Evolutionary conservation across 805 yeast genomes (phyloP).

Genomic region (Candida coleopterorum): DNA sequence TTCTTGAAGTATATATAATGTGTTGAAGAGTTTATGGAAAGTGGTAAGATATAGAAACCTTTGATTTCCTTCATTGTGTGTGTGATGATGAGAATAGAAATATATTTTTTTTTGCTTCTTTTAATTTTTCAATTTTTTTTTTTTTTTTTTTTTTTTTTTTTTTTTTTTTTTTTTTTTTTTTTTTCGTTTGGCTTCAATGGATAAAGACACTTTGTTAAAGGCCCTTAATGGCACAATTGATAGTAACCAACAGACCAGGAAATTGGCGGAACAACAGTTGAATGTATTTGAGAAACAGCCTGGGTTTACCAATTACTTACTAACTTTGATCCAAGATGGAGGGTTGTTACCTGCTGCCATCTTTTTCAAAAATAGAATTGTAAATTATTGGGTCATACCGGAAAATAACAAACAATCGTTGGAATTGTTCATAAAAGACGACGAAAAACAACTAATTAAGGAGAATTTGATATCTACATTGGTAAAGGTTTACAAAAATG

Average conservation of each 20-base stretch:
- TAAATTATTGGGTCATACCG: slow-evolving; percentile 33
- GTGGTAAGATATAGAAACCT: slow-evolving; percentile 52
- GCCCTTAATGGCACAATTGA: slow-evolving; percentile 54
- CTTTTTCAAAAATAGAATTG: slow-evolving; percentile 39
- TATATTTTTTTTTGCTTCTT: too few species aligned
- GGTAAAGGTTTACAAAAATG: slow-evolving; percentile 28
- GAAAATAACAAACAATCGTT: slow-evolving; percentile 21
- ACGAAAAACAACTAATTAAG: slow-evolving; percentile 41
- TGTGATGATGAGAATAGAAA: too few species aligned
- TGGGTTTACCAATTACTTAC: slow-evolving; percentile 53
- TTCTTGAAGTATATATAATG: slow-evolving; percentile 68
- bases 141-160: too few species aligned
- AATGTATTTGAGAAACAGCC: slow-evolving; percentile 48
- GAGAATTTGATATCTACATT: slow-evolving; percentile 39
- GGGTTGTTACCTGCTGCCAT: slow-evolving; percentile 36
- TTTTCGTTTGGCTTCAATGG: slow-evolving; percentile 28
- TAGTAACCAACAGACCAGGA: slow-evolving; percentile 44
- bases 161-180: slow-evolving; percentile 1
- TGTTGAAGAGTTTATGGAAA: slow-evolving; percentile 35
- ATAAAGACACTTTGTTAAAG: slow-evolving; percentile 45
- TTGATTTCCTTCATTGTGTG: slow-evolving; percentile 40
- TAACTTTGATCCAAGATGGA: slow-evolving; percentile 45
- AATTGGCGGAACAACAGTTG: slow-evolving; percentile 50
- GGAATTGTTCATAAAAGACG: slow-evolving; percentile 20
- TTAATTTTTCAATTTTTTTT: too few species aligned